Percentiles rank a stretch among this genome's conserved stretches.
phyloP scores from a whole-genome alignment of 1,139 yeast species.

The Nakaseomyces nivariensis region DNA sequence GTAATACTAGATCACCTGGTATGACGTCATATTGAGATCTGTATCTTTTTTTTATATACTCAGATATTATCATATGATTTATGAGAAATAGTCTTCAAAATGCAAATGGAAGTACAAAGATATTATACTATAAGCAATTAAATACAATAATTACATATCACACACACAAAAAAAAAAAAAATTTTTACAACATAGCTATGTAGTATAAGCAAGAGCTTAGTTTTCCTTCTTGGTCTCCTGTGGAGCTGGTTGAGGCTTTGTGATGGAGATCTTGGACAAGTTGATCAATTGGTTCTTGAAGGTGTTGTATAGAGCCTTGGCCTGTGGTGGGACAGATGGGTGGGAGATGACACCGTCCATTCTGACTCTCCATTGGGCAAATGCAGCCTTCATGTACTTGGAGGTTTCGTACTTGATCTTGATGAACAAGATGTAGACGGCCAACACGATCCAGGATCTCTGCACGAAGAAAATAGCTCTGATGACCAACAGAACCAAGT shows the following conservation, averaged over 20 bases:
- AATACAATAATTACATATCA: no score
- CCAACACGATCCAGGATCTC: slow-evolving; percentile 53
- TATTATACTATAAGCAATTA: no score
- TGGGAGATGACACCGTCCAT: slow-evolving; percentile 55
- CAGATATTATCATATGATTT: no score
- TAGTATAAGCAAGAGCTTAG: not conserved
- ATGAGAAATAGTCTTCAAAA: no score
- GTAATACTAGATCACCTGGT: not conserved
- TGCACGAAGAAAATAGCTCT: slow-evolving; percentile 53
- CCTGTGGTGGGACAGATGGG: slow-evolving; percentile 46
- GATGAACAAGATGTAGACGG: slow-evolving; percentile 54
- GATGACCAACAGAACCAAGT: slow-evolving; percentile 39
- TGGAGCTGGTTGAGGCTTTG: slow-evolving; percentile 9
- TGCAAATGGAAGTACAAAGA: no score
- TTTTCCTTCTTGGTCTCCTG: not conserved
- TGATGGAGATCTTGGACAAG: slow-evolving; percentile 10
- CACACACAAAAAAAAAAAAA: no score
- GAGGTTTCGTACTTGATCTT: slow-evolving; percentile 74
- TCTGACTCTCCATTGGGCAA: slow-evolving; percentile 62
- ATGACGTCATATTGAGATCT: not conserved
- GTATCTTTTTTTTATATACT: no score
- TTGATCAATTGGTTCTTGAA: slow-evolving; percentile 34
- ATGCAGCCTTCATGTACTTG: slow-evolving; percentile 57
- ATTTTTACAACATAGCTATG: no score
- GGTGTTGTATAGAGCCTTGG: slow-evolving; percentile 53